Evolutionary conservation across 345 rosid genomes (phyloP).

Genomic region (Alliaria petiolata): DNA sequence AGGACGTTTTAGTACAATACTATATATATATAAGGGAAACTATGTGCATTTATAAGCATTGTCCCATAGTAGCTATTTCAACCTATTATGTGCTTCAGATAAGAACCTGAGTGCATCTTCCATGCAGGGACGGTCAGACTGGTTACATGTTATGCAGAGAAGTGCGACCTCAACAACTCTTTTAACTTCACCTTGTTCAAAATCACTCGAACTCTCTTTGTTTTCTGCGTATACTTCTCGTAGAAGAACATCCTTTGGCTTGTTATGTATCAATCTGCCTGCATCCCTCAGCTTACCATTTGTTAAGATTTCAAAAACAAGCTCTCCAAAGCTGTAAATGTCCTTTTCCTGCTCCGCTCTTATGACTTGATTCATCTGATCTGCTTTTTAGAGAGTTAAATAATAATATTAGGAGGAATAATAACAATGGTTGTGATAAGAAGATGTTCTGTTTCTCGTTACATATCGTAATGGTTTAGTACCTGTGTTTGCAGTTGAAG

Average conservation of each 20-base stretch:
- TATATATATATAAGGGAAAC: neutral
- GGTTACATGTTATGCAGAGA: slow-evolving; percentile 57
- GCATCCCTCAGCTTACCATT: slow-evolving; percentile 55
- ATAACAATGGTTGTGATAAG: neutral
- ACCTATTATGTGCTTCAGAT: slow-evolving; percentile 30
- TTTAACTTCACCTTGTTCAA: slow-evolving; percentile 48
- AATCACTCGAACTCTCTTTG: slow-evolving; percentile 35
- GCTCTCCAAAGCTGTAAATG: slow-evolving; percentile 70
- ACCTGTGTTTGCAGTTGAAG: slow-evolving; percentile 32
- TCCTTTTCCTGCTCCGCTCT: slow-evolving; percentile 54
- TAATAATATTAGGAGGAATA: slow-evolving; percentile 3
- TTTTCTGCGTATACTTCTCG: slow-evolving; percentile 52
- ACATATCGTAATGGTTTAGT: neutral
- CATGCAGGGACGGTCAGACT: slow-evolving; percentile 57
- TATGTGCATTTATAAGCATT: slow-evolving; percentile 16
- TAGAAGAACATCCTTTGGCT: slow-evolving; percentile 55
- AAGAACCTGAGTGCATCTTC: slow-evolving; percentile 65
- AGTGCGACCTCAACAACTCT: slow-evolving; percentile 62
- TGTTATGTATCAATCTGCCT: slow-evolving; percentile 43
- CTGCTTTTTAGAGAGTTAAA: slow-evolving; percentile 30
- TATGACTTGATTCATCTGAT: slow-evolving; percentile 35
- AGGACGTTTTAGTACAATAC: neutral
- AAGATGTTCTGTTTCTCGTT: neutral
- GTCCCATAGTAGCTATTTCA: neutral
- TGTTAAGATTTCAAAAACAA: slow-evolving; percentile 59